phyloP scores from a whole-genome alignment of 306 rosid genomes.

The apple (Malus domestica) region DNA sequence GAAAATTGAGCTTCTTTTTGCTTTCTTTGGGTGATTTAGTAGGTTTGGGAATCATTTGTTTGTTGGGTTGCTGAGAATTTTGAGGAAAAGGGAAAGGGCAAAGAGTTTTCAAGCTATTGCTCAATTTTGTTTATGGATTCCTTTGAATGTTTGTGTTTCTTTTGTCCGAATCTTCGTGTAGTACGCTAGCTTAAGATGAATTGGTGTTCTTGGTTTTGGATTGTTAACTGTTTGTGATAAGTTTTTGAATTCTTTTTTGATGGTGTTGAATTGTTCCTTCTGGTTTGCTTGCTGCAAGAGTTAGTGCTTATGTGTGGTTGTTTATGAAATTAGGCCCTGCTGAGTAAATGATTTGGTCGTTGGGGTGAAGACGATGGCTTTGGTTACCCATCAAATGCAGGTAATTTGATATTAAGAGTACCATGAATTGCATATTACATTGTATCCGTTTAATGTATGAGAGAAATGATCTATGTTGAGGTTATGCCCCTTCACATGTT shows the following conservation, averaged over 20 bases:
- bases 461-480: neutral
- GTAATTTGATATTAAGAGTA: constrained; percentile 27
- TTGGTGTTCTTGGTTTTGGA: neutral
- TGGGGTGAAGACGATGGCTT: constrained; percentile 54
- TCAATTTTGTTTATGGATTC: neutral
- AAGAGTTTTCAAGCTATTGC: neutral
- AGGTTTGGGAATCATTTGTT: neutral
- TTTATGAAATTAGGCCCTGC: constrained; percentile 28
- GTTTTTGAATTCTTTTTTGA: neutral
- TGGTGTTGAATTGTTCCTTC: neutral
- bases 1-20: neutral
- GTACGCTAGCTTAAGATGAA: neutral
- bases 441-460: neutral
- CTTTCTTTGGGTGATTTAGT: neutral
- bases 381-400: constrained; percentile 73
- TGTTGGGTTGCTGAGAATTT: neutral
- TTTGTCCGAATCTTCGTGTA: neutral
- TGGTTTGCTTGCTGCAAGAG: neutral
- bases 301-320: neutral
- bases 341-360: constrained; percentile 44
- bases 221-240: neutral
- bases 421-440: neutral
- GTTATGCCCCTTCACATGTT: neutral
- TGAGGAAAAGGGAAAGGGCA: neutral
- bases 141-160: neutral